These are phyloP conservation scores for Wallacemonas sp. DNA, from an alignment of 208 protist species.

Conservation along the genomic window DNA sequence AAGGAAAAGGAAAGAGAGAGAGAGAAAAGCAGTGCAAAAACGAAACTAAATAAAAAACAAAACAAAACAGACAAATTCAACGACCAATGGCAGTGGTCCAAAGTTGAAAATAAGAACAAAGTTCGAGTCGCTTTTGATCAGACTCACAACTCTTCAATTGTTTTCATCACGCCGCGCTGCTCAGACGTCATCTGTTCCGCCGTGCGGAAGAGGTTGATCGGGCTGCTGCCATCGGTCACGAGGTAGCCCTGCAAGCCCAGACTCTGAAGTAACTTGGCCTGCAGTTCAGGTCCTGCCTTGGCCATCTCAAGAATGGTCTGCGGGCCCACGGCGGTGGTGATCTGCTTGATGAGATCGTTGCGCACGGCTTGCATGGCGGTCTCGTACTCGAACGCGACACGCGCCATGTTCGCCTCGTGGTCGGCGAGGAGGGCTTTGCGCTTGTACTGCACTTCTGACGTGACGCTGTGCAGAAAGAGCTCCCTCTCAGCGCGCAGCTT, in stretches of 20 bases:
- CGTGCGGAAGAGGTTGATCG: conserved; percentile 92
- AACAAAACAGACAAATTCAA: too few relatives aligned
- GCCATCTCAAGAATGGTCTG: conserved; percentile 81
- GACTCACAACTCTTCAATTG: not conserved
- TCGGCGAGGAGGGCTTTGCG: conserved; percentile 38
- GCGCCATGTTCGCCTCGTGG: conserved; percentile 38
- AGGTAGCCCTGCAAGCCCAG: conserved; percentile 89
- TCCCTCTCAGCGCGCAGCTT: conserved; percentile 78
- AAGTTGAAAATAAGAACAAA: too few relatives aligned
- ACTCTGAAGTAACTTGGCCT: conserved; percentile 70
- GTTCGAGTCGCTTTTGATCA: not conserved
- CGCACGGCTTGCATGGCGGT: conserved; percentile 38
- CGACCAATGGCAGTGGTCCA: too few relatives aligned
- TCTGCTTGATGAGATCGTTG: conserved; percentile 41
- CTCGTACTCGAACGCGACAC: conserved; percentile 34
- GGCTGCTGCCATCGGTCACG: conserved; percentile 90
- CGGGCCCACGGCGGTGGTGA: conserved; percentile 68
- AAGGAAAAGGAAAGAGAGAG: conserved; percentile 1
- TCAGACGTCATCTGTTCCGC: conserved; percentile 67
- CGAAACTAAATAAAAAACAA: too few relatives aligned
- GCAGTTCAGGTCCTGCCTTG: conserved; percentile 77
- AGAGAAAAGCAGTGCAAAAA: too few relatives aligned
- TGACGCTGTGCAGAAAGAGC: conserved; percentile 38
- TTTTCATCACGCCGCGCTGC: not conserved
- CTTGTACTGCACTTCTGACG: conserved; percentile 47